phyloP scores from a whole-genome alignment of 2,329 filamentous ascomycete species.

The Stachybotrys chartarum region DNA sequence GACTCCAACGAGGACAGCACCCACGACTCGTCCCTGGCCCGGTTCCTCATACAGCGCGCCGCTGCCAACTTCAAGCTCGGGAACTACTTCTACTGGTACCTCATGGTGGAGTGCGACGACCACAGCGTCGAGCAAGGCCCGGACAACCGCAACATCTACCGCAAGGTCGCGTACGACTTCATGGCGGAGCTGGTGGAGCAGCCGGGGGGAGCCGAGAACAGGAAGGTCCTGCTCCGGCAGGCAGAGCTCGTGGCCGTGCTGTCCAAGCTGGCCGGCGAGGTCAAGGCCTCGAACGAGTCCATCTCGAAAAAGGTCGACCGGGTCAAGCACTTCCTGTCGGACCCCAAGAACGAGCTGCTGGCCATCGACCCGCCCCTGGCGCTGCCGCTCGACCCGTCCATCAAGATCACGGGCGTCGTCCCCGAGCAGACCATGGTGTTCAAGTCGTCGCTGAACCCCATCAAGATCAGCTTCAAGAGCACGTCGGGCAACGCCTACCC shows the following conservation, averaged over 20 bases:
- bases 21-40: constrained; percentile 76
- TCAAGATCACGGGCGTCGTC: constrained; percentile 71
- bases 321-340: constrained; percentile 75
- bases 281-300: constrained; percentile 72
- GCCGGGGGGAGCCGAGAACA: constrained; percentile 61
- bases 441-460: constrained; percentile 88
- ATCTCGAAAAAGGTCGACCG: constrained; percentile 75
- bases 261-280: constrained; percentile 81
- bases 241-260: constrained; percentile 84
- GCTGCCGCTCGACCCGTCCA: constrained; percentile 77
- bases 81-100: constrained; percentile 96
- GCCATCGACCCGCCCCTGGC: constrained; percentile 80
- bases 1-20: constrained; percentile 48
- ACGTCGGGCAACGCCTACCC: constrained; percentile 71
- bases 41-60: constrained; percentile 82
- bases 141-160: constrained; percentile 77
- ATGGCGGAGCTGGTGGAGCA: constrained; percentile 77
- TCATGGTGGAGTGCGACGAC: constrained; percentile 96
- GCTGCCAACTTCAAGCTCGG: constrained; percentile 83
- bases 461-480: constrained; percentile 87
- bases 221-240: constrained; percentile 74
- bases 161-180: constrained; percentile 91
- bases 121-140: constrained; percentile 65
- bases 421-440: constrained; percentile 87
- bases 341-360: constrained; percentile 83